Conservation (phyloP, 805 yeast genomes). For the Naumovozyma dairenensis region DNA sequence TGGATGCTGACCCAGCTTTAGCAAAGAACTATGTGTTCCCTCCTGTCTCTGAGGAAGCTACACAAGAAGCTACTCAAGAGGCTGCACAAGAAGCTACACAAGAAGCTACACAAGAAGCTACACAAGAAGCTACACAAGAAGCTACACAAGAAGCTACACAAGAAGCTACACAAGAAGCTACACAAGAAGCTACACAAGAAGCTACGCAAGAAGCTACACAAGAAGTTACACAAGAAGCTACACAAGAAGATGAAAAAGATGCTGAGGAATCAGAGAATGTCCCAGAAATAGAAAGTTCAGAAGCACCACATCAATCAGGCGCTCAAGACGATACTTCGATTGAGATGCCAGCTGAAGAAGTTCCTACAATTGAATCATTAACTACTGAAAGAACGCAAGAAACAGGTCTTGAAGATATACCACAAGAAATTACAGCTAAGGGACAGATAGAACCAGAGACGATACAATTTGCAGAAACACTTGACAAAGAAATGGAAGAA, state of each 20-base stretch:
- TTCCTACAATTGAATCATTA: constrained; percentile 12
- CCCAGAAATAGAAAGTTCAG: too few relatives aligned
- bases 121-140: background rate
- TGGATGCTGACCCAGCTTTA: constrained; percentile 38
- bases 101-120: constrained; percentile 1
- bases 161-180: constrained; percentile 1
- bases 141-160: constrained; percentile 2
- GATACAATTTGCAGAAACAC: too few relatives aligned
- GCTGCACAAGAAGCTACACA: background rate
- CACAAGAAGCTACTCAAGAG: too few relatives aligned
- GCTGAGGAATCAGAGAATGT: constrained; percentile 4
- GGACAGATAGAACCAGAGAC: too few relatives aligned
- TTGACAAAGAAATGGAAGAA: too few relatives aligned
- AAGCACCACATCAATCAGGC: constrained; percentile 6
- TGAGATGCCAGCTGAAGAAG: constrained; percentile 7
- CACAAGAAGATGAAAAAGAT: constrained; percentile 3
- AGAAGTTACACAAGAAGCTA: constrained; percentile 2
- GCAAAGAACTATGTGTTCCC: constrained; percentile 39
- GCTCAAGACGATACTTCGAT: constrained; percentile 3
- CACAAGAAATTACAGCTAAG: too few relatives aligned
- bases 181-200: constrained; percentile 3
- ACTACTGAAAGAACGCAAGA: constrained; percentile 4
- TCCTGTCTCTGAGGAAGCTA: constrained; percentile 4
- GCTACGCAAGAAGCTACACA: constrained; percentile 3
- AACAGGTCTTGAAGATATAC: too few relatives aligned